Evolutionary conservation across 257 asterid genomes (phyloP).

Genomic region (Ilex aquifolium): DNA sequence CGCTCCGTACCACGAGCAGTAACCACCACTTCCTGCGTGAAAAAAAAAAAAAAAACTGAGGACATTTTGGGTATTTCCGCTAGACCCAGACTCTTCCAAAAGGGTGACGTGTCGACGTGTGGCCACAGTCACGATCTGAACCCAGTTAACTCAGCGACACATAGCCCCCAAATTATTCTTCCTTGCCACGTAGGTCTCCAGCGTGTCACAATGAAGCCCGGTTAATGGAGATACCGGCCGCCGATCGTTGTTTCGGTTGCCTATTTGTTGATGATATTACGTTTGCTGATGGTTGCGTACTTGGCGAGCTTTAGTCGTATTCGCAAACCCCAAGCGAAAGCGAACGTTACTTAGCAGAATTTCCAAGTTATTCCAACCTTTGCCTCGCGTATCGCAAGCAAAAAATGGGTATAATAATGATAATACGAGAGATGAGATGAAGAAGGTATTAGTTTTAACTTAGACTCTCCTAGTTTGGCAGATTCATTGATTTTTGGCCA

Average conservation of each 20-base stretch:
- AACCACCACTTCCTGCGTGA: conserved; percentile 18
- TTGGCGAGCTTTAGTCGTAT: conserved; percentile 12
- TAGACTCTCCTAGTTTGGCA: conserved; percentile 1
- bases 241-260: conserved; percentile 19
- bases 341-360: conserved; percentile 23
- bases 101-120: conserved; percentile 47
- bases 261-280: conserved; percentile 21
- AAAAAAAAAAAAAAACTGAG: conserved; percentile 6
- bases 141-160: conserved; percentile 35
- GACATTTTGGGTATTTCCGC: conserved; percentile 19
- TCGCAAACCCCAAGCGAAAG: conserved; percentile 38
- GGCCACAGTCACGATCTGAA: conserved; percentile 18
- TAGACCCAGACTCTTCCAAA: not conserved
- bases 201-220: conserved; percentile 22
- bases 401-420: too few relatives aligned
- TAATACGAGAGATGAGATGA: too few relatives aligned
- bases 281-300: not conserved
- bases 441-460: too few relatives aligned
- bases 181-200: conserved; percentile 29
- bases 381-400: conserved; percentile 9
- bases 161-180: conserved; percentile 14
- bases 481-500: conserved; percentile 20
- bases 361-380: conserved; percentile 58
- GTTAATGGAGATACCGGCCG: conserved; percentile 32
- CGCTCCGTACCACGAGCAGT: conserved; percentile 10